Evolutionary conservation across 1,139 yeast species (phyloP), one percentile per base, ranked within the genome.

Genomic region (Wickerhamomyces sp.): DNA sequence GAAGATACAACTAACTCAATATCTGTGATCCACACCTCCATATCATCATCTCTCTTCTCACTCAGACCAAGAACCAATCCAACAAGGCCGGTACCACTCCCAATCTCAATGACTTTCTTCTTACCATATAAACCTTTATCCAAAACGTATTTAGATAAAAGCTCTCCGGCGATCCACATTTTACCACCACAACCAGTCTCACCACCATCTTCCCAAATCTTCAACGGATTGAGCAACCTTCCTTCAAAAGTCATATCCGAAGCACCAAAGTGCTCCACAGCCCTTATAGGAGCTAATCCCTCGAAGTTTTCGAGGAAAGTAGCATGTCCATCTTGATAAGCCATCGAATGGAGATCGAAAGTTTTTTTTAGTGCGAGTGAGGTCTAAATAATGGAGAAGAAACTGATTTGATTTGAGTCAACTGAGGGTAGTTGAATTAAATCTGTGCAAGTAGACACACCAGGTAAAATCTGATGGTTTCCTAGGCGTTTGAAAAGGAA

Each of bases 121-220:
- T 47, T 48, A 15, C 51, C 52, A 18, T 44, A 40, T 6, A 49
- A 36, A 8, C 55, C 56, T 15, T 50, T 47, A 37, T 64, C 65
- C 5, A 64, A 44, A 45, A 75, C 50, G 48, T 75, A 77, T 37
- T 73, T 64, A 8, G 79, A 68, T 14, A 77, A 58, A 33, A 76
- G 61, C 46, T 76, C 78, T 7, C 82, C 83, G 8, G 82, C 81
- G 1, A 78, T 69, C 83, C 83, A 77, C 7, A 78, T 64, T 47
- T 75, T 74, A 6, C 82, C 82, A n/a, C 82, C 82, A 56, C 82
- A 78, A 2, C 82, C 82, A 10, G 71, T 59, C 1, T 72, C 76
- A 6, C 82, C 82, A 36, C 81, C 81, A 54, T 78, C 82, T 50
- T 75, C 79, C 46, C 64, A 66, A 31, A 78, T 71, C 48, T 64